These are phyloP conservation scores for Boletus smithii DNA, from an alignment of 1,284 basidiomycete genomes.

Conservation along the genomic window DNA sequence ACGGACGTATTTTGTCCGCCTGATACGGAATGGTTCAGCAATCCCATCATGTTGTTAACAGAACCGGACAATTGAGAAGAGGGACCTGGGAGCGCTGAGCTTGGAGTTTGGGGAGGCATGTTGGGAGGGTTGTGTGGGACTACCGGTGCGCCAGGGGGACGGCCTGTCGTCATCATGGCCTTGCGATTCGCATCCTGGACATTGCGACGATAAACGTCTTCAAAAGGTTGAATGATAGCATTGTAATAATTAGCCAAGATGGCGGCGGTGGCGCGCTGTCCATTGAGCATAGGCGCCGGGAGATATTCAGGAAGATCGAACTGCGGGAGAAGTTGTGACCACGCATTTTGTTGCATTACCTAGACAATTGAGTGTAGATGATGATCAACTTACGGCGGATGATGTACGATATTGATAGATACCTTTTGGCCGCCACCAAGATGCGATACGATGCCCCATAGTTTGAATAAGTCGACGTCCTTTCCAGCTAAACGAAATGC, in stretches of 20 bases:
- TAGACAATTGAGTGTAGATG: conserved; percentile 15
- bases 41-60: conserved; percentile 27
- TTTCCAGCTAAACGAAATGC: conserved; percentile 68
- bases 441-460: conserved; percentile 58
- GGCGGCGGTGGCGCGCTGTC: conserved; percentile 45
- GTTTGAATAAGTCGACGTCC: conserved; percentile 72
- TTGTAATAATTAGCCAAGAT: conserved; percentile 58
- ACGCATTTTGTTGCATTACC: conserved; percentile 42
- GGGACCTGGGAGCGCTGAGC: conserved; percentile 11
- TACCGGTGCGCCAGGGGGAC: conserved; percentile 19
- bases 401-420: conserved; percentile 15
- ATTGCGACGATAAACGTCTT: conserved; percentile 62
- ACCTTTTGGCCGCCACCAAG: conserved; percentile 60
- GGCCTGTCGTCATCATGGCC: conserved; percentile 40
- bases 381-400: conserved; percentile 7
- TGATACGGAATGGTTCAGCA: conserved; percentile 30
- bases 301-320: conserved; percentile 66
- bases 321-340: conserved; percentile 49
- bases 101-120: conserved; percentile 16
- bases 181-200: conserved; percentile 49
- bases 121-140: conserved; percentile 18
- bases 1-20: conserved; percentile 18
- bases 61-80: conserved; percentile 25
- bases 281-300: conserved; percentile 41
- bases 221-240: conserved; percentile 62